phyloP scores from a whole-genome alignment of 2,329 filamentous ascomycete genomes.

The Neurospora sp. region DNA sequence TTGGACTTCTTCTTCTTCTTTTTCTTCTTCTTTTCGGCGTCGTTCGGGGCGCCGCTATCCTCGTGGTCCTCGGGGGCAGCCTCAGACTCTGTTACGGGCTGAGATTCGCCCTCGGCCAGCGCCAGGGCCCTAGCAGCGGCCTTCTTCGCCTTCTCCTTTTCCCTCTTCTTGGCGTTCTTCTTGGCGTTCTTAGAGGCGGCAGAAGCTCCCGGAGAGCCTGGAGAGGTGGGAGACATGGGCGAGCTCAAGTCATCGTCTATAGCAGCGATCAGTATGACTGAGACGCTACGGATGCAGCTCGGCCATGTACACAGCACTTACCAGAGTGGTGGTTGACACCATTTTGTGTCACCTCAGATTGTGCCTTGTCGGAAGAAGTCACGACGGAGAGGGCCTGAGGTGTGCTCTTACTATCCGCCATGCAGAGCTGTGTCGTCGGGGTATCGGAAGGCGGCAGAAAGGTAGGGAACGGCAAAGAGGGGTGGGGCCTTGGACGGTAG shows the following conservation, averaged over 20 bases:
- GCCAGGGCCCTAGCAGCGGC: slow-evolving; percentile 1
- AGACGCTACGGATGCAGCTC: slow-evolving; percentile 6
- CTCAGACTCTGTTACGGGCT: slow-evolving; percentile 7
- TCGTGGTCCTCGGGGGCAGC: slow-evolving; percentile 12
- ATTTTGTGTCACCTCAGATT: slow-evolving; percentile 28
- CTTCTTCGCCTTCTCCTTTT: slow-evolving; percentile 13
- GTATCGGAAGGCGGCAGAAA: slow-evolving; percentile 18
- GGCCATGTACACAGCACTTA: slow-evolving; percentile 30
- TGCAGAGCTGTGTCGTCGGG: slow-evolving; percentile 15
- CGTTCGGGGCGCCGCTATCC: slow-evolving; percentile 2
- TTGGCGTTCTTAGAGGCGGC: slow-evolving; percentile 11
- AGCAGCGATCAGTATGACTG: background rate
- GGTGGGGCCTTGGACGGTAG: slow-evolving; percentile 15
- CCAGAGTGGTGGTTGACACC: slow-evolving; percentile 28
- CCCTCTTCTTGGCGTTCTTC: slow-evolving; percentile 17
- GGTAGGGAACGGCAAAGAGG: slow-evolving; percentile 6
- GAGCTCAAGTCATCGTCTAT: slow-evolving; percentile 2
- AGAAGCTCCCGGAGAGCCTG: background rate
- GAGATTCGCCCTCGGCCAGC: slow-evolving; percentile 8
- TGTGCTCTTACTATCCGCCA: slow-evolving; percentile 23
- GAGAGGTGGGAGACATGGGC: background rate
- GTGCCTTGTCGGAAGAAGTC: slow-evolving; percentile 21
- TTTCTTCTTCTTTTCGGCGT: slow-evolving; percentile 12
- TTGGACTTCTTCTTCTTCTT: slow-evolving; percentile 15
- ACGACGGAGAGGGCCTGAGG: slow-evolving; percentile 22